Conservation (phyloP, 2,329 filamentous ascomycete genomes). For the Apiospora rasikravindrae region DNA sequence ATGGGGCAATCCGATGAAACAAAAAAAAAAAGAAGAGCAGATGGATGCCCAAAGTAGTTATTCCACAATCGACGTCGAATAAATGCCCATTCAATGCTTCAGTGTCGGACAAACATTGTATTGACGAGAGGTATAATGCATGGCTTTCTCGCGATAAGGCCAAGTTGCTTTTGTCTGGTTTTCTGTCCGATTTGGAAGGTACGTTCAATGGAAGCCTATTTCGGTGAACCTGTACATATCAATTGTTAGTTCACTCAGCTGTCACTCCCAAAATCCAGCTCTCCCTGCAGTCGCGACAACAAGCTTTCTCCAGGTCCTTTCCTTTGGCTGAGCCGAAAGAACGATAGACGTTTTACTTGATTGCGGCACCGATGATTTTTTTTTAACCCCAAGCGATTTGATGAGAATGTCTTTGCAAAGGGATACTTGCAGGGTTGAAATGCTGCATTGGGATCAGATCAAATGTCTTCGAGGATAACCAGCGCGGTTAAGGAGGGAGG, state of each 20-base stretch:
- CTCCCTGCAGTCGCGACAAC: not conserved
- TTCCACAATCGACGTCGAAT: not conserved
- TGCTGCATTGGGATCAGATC: slow-evolving; percentile 1
- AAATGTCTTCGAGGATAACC: not conserved
- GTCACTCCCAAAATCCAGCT: not conserved
- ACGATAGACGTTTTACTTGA: not conserved
- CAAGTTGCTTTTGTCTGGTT: not conserved
- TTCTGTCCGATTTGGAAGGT: not conserved
- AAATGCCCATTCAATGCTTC: not conserved
- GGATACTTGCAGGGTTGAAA: not conserved
- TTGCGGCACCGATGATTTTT: too few species aligned
- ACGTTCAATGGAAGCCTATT: not conserved
- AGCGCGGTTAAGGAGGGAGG: not conserved
- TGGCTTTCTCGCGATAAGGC: not conserved
- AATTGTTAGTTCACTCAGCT: not conserved
- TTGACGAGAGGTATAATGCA: not conserved
- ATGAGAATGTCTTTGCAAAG: not conserved
- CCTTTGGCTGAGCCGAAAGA: not conserved
- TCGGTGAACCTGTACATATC: not conserved
- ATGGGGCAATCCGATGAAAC: not conserved
- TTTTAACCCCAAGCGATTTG: too few species aligned
- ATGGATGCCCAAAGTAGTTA: not conserved
- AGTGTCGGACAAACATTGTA: not conserved
- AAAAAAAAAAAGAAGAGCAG: not conserved
- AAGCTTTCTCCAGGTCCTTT: not conserved